Percentiles rank a stretch among this genome's conserved stretches.
phyloP scores from a whole-genome alignment of 352 stramenopile species.

The Phytophthora fragariaefolia region DNA sequence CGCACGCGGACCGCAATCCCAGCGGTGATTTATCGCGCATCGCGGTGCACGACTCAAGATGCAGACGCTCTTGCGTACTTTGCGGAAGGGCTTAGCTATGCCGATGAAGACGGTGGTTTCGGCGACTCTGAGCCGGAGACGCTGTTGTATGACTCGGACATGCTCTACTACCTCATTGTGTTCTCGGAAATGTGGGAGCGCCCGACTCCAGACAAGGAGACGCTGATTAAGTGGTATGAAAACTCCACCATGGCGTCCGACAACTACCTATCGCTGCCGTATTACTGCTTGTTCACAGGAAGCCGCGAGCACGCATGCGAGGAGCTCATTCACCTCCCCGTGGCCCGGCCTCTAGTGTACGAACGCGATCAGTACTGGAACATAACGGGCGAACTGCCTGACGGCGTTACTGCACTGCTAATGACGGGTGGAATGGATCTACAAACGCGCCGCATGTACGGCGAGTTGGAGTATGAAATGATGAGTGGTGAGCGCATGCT shows the following conservation, averaged over 20 bases:
- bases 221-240: constrained; percentile 67
- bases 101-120: constrained; percentile 19
- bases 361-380: constrained; percentile 77
- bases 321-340: constrained; percentile 52
- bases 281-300: constrained; percentile 81
- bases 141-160: constrained; percentile 67
- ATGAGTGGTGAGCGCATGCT: constrained; percentile 63
- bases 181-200: constrained; percentile 81
- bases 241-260: constrained; percentile 66
- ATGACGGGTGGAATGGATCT: constrained; percentile 65
- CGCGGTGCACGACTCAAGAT: constrained; percentile 50
- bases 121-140: constrained; percentile 50
- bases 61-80: constrained; percentile 48
- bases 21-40: constrained; percentile 61
- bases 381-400: constrained; percentile 51
- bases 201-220: constrained; percentile 59
- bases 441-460: constrained; percentile 60
- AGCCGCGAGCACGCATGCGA: constrained; percentile 64
- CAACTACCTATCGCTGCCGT: constrained; percentile 72
- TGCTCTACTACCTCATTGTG: constrained; percentile 83
- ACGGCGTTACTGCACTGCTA: constrained; percentile 53
- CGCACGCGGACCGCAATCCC: constrained; percentile 49
- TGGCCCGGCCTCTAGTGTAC: constrained; percentile 51
- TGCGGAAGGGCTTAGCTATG: constrained; percentile 21
- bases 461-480: constrained; percentile 54